Evolutionary conservation across 768 basidiomycete species (phyloP), one percentile per base, ranked within the genome.

Genomic region (Termitomyces sp.): DNA sequence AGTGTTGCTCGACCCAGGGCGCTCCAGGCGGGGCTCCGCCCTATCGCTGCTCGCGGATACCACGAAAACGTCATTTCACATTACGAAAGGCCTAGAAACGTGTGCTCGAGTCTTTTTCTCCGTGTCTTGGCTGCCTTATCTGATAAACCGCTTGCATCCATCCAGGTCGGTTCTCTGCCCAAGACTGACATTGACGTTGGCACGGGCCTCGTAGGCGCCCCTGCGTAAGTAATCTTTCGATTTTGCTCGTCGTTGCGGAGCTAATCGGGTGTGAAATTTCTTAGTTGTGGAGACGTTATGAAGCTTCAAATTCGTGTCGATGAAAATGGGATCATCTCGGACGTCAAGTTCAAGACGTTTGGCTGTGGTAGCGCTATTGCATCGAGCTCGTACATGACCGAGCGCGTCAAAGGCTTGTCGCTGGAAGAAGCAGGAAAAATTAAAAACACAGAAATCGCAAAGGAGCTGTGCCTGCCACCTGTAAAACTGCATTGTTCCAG

Each of bases 271-370:
- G 26, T 37, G 26, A 56, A 26, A 20, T 42, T 47, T 41, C 20
- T 18, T 64, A 95, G 94, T 4, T 96, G 94, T 69, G 94, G 94
- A 65, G 94, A 97, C 76, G 96, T 98, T 46, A 99, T 99, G 96
- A 98, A 98, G 74, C 86, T 99, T 12, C 96, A 98, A 74, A 99
- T 99, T 68, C 88, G 93, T 64, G 97, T 99, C 57, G 87, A 96
- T 71, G 94, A 96, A 59, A 79, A 90, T 36, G 94, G 94, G 36
- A 83, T 98, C 72, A 99, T 99, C 68, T 90, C 89, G 48, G 97
- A 99, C 69, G 97, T 98, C 74, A 97, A 96, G 76, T 98, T 98
- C 81, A 99, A 98, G 80, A 98, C 97, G 0, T 98, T 99, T 72
- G 96, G 97, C 3, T 98, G 97, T 71, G 97, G 97, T 53, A 95